phyloP scores from a whole-genome alignment of 2,329 filamentous ascomycete species.

The Dothistroma pini region DNA sequence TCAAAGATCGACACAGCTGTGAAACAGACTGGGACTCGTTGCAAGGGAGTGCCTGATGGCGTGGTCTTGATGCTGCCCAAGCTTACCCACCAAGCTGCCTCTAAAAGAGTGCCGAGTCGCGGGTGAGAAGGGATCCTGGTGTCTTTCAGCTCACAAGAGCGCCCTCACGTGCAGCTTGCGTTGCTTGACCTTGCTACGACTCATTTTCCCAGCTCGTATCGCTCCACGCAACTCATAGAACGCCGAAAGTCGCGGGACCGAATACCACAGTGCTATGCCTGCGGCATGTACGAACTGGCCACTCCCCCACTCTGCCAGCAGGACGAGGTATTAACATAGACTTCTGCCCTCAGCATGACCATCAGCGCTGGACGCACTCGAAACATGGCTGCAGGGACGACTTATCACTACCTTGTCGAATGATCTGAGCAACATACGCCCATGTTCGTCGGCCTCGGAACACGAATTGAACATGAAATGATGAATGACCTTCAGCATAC shows the following conservation, averaged over 20 bases:
- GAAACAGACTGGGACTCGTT: not conserved
- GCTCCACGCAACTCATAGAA: not conserved
- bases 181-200: not conserved
- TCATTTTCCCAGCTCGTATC: not conserved
- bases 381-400: not conserved
- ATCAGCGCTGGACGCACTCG: not conserved
- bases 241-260: not conserved
- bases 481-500: not conserved
- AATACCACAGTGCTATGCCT: not conserved
- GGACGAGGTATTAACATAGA: not conserved
- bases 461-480: not conserved
- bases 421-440: not conserved
- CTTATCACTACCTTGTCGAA: not conserved
- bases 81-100: not conserved
- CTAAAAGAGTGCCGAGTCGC: not conserved
- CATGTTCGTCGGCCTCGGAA: not conserved
- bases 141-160: not conserved
- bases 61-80: not conserved
- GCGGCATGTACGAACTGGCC: not conserved
- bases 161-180: not conserved
- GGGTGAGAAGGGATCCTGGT: constrained; percentile 1
- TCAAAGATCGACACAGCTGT: not conserved
- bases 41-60: not conserved
- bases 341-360: not conserved
- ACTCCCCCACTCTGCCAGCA: not conserved